Conservation (phyloP, 2,329 filamentous ascomycete genomes). For the Gliomastix tumulicola region DNA sequence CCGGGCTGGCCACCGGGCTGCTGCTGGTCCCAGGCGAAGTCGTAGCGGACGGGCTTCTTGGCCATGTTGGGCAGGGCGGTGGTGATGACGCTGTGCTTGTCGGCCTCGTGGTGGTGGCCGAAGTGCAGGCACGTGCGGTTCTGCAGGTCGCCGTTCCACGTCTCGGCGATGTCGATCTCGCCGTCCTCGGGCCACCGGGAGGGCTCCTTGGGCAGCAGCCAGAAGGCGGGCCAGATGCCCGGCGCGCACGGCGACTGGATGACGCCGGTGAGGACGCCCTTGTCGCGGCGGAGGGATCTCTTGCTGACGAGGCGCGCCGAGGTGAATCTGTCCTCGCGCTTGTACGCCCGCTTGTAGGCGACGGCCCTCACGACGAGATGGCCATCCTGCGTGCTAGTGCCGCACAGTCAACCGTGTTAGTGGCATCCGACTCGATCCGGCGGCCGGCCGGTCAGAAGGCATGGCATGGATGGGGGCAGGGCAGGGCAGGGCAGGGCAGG, state of each 20-base stretch:
- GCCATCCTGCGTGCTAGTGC: slow-evolving; percentile 38
- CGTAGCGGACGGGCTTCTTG: slow-evolving; percentile 39
- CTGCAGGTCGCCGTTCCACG: slow-evolving; percentile 49
- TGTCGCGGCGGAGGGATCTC: slow-evolving; percentile 39
- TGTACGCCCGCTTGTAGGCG: slow-evolving; percentile 20
- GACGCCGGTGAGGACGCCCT: slow-evolving; percentile 44
- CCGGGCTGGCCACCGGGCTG: too few relatives aligned
- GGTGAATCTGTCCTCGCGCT: slow-evolving; percentile 38
- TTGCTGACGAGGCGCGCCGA: slow-evolving; percentile 48
- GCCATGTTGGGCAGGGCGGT: slow-evolving; percentile 42
- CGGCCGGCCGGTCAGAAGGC: too few relatives aligned
- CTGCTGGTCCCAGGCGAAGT: slow-evolving; percentile 52
- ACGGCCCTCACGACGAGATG: slow-evolving; percentile 47
- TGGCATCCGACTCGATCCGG: too few relatives aligned
- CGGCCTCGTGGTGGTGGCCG: slow-evolving; percentile 46
- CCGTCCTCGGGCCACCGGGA: slow-evolving; percentile 53
- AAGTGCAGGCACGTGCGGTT: slow-evolving; percentile 55
- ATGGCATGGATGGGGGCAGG: too few relatives aligned
- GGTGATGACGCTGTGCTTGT: slow-evolving; percentile 49
- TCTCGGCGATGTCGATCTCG: slow-evolving; percentile 54
- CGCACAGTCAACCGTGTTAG: too few relatives aligned
- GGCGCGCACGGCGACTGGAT: slow-evolving; percentile 44
- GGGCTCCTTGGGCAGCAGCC: slow-evolving; percentile 50
- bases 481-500: too few relatives aligned
- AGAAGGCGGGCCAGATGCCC: slow-evolving; percentile 57